Percentiles rank a stretch among this genome's conserved stretches.
Conservation (phyloP, 2,329 filamentous ascomycete genomes). For the Curvularia sp. region DNA sequence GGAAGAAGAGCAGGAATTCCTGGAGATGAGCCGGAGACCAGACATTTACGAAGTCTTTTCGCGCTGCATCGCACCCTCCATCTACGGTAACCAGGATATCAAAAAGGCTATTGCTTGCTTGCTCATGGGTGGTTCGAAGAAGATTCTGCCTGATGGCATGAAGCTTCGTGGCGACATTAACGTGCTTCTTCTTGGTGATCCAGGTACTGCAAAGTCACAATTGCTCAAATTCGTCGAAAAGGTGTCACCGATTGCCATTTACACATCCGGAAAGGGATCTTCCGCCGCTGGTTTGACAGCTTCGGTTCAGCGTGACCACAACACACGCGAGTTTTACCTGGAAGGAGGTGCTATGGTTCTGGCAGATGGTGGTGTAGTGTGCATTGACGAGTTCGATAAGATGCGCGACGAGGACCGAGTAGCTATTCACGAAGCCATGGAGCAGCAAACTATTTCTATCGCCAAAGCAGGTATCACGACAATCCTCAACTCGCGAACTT, state of each 20-base stretch:
- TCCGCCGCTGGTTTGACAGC: conserved; percentile 97
- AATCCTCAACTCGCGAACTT: conserved; percentile 94
- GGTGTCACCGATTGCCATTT: conserved; percentile 94
- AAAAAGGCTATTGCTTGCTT: conserved; percentile 97
- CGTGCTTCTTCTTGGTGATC: conserved; percentile 93
- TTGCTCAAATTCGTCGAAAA: conserved; percentile 97
- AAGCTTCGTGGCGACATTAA: conserved; percentile 98
- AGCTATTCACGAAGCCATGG: conserved; percentile 99
- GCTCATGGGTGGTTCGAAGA: conserved; percentile 93
- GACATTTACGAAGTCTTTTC: conserved; percentile 93
- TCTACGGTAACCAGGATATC: conserved; percentile 94
- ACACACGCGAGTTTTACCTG: conserved; percentile 94
- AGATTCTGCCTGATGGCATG: conserved; percentile 97
- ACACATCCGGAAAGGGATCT: conserved; percentile 97
- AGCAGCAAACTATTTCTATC: conserved; percentile 98
- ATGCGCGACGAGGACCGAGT: conserved; percentile 98
- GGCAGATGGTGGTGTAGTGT: conserved; percentile 94
- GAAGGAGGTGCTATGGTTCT: conserved; percentile 99
- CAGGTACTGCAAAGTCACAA: conserved; percentile 97
- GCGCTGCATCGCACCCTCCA: conserved; percentile 93
- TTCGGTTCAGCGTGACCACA: conserved; percentile 91
- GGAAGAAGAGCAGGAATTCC: conserved; percentile 95
- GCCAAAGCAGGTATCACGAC: conserved; percentile 98
- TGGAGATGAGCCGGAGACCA: conserved; percentile 85
- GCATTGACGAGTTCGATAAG: conserved; percentile 99